Conservation (phyloP, 306 rosid genomes). For the Trifolium fragiferum region DNA sequence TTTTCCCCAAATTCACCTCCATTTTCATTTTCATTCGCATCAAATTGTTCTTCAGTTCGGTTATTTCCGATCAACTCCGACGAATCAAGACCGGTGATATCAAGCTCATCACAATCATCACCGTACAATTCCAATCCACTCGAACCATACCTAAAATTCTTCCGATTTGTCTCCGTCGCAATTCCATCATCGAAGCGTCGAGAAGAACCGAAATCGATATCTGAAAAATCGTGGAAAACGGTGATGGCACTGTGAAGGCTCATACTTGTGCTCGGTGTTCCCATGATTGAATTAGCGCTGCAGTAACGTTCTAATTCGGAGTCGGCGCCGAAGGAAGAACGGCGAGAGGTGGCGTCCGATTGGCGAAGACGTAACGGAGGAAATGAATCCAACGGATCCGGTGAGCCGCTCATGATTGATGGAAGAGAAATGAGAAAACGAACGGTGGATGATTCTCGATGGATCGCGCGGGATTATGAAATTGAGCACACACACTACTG, state of each 20-base stretch:
- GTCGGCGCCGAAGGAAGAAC: slow-evolving; percentile 74
- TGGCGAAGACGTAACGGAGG: slow-evolving; percentile 46
- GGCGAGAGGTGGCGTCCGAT: slow-evolving; percentile 57
- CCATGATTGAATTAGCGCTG: slow-evolving; percentile 87
- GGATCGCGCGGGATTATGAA: slow-evolving; percentile 16
- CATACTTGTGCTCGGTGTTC: slow-evolving; percentile 65
- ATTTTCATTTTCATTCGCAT: slow-evolving; percentile 26
- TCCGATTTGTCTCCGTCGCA: slow-evolving; percentile 3
- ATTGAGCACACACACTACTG: slow-evolving; percentile 16
- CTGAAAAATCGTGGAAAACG: slow-evolving; percentile 65
- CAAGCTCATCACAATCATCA: slow-evolving; percentile 53
- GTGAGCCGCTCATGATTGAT: slow-evolving; percentile 49
- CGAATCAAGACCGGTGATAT: slow-evolving; percentile 45
- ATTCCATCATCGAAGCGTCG: slow-evolving; percentile 51
- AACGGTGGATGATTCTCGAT: not conserved
- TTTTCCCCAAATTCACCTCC: slow-evolving; percentile 34
- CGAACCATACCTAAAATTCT: slow-evolving; percentile 36
- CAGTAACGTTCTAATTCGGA: slow-evolving; percentile 90
- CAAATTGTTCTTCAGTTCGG: slow-evolving; percentile 10
- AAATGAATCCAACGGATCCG: slow-evolving; percentile 56
- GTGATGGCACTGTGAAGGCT: slow-evolving; percentile 71
- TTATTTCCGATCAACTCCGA: slow-evolving; percentile 42
- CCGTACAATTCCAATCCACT: slow-evolving; percentile 67
- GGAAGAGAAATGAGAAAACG: not conserved
- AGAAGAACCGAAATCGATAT: slow-evolving; percentile 57